A percentile compares a stretch with the other conserved stretches of the same genome.
Evolutionary conservation across 2,329 filamentous ascomycete genomes (phyloP).

Genomic region (Stagonosporopsis chrysanthemi): DNA sequence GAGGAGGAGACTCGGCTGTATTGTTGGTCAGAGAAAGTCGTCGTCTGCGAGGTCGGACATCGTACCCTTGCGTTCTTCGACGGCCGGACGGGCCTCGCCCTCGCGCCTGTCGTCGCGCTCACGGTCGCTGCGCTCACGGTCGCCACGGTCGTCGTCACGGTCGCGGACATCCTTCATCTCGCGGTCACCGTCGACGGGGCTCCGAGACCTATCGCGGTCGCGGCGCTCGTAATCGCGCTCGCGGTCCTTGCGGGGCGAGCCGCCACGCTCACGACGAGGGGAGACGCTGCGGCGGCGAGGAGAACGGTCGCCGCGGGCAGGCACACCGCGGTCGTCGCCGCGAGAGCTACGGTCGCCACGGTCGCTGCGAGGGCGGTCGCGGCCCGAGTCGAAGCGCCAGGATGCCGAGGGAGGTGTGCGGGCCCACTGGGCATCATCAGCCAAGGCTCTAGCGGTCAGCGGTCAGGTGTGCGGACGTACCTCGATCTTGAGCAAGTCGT

Average conservation of each 20-base stretch:
- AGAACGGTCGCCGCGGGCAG: slow-evolving; percentile 77
- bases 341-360: slow-evolving; percentile 72
- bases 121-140: slow-evolving; percentile 56
- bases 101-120: slow-evolving; percentile 60
- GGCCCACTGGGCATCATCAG: slow-evolving; percentile 76
- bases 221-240: slow-evolving; percentile 75
- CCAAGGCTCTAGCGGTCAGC: slow-evolving; percentile 3
- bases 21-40: slow-evolving; percentile 38
- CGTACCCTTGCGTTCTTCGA: slow-evolving; percentile 88
- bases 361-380: slow-evolving; percentile 51
- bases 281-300: slow-evolving; percentile 58
- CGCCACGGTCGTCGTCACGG: slow-evolving; percentile 66
- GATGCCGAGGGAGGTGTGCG: slow-evolving; percentile 96
- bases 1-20: slow-evolving; percentile 77
- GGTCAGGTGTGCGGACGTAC: slow-evolving; percentile 59
- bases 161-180: slow-evolving; percentile 62
- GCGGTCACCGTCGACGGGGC: slow-evolving; percentile 61
- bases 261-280: slow-evolving; percentile 62
- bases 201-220: slow-evolving; percentile 77
- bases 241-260: slow-evolving; percentile 79
- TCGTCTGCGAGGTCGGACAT: slow-evolving; percentile 24
- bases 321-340: slow-evolving; percentile 71
- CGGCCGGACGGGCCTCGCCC: slow-evolving; percentile 75
- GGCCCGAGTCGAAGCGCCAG: slow-evolving; percentile 94
- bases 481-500: slow-evolving; percentile 97